phyloP scores from a whole-genome alignment of 2,329 filamentous ascomycete species.

The Xylaria sp. region DNA sequence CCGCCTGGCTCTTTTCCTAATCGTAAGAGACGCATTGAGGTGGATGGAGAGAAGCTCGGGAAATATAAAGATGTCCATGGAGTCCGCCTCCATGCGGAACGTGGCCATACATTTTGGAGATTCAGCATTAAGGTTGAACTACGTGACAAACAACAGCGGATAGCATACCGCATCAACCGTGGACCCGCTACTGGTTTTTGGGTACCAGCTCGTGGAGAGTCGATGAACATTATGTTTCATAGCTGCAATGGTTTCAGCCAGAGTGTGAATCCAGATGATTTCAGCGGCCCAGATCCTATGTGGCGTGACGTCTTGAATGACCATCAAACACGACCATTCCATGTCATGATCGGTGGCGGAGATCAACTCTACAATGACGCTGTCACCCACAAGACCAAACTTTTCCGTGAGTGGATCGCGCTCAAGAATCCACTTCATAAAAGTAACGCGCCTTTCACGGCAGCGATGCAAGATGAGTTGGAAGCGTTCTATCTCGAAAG shows the following conservation, averaged over 20 bases:
- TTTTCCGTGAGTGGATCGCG: constrained; percentile 86
- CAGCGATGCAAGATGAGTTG: constrained; percentile 86
- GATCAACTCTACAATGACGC: constrained; percentile 97
- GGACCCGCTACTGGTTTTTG: constrained; percentile 92
- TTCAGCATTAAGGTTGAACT: constrained; percentile 97
- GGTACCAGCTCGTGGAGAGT: constrained; percentile 84
- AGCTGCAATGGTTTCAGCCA: constrained; percentile 96
- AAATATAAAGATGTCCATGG: constrained; percentile 87
- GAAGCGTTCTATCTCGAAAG: constrained; percentile 88
- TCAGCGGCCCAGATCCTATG: constrained; percentile 93
- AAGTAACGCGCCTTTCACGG: constrained; percentile 78
- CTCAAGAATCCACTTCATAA: constrained; percentile 84
- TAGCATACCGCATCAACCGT: constrained; percentile 95
- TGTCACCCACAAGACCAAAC: constrained; percentile 76
- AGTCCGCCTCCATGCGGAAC: constrained; percentile 82
- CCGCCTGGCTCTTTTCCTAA: constrained; percentile 64
- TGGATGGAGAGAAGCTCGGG: constrained; percentile 82
- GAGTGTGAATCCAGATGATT: constrained; percentile 78
- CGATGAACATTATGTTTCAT: constrained; percentile 99
- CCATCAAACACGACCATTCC: constrained; percentile 91
- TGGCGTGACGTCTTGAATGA: constrained; percentile 96
- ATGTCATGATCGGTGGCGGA: constrained; percentile 97
- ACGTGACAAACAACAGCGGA: constrained; percentile 77
- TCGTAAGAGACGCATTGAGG: constrained; percentile 61
- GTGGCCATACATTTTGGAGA: constrained; percentile 94